Evolutionary conservation across 2,329 filamentous ascomycete species (phyloP).

Genomic region (Allantophomopsis lycopodina): DNA sequence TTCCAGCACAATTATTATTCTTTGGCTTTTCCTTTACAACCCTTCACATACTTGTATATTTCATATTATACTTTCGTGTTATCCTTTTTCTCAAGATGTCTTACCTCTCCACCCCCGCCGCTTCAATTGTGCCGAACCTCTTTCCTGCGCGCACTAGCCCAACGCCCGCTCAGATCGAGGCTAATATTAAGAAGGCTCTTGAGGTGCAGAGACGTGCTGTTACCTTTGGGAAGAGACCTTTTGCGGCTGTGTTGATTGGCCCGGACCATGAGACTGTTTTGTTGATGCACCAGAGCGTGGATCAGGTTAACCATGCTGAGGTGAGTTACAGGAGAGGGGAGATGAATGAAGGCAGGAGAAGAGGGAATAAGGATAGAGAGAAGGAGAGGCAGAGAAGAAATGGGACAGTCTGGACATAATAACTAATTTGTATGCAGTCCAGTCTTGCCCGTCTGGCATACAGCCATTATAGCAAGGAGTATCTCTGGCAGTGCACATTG

Average conservation of each 20-base stretch:
- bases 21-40: too few relatives aligned
- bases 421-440: too few relatives aligned
- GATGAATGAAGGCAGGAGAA: too few relatives aligned
- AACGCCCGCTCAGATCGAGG: conserved; percentile 23
- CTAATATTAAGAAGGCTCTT: conserved; percentile 24
- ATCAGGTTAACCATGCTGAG: conserved; percentile 38
- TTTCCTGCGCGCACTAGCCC: conserved; percentile 23
- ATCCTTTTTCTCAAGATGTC: too few relatives aligned
- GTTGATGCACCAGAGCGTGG: conserved; percentile 32
- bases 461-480: conserved; percentile 30
- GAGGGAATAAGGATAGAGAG: background rate
- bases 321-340: too few relatives aligned
- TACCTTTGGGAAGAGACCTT: conserved; percentile 31
- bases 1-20: too few relatives aligned
- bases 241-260: conserved; percentile 30
- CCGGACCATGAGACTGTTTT: conserved; percentile 34
- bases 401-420: background rate
- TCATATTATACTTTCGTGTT: too few relatives aligned
- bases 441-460: conserved; percentile 30
- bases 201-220: conserved; percentile 27
- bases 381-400: conserved; percentile 4
- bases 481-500: conserved; percentile 32
- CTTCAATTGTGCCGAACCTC: conserved; percentile 12
- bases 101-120: conserved; percentile 6
- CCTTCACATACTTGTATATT: too few relatives aligned